Evolutionary conservation across 306 rosid species (phyloP).

Genomic region (Neltuma alba): DNA sequence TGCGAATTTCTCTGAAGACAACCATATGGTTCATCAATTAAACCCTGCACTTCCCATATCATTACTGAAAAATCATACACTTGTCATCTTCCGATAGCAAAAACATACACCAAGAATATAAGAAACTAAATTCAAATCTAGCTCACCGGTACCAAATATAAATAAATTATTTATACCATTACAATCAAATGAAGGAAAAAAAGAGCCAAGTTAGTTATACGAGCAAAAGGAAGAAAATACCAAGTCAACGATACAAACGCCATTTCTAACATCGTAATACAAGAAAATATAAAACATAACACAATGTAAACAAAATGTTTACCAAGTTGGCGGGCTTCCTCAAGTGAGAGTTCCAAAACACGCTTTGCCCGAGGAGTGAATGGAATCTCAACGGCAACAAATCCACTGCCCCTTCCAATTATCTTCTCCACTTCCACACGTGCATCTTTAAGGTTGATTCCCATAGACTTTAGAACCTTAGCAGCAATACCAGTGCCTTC

Average conservation of each 20-base stretch:
- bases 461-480: slow-evolving; percentile 87
- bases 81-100: not conserved
- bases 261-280: not conserved
- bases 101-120: not conserved
- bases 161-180: slow-evolving; percentile 2
- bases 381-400: slow-evolving; percentile 92
- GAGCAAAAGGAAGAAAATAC: not conserved
- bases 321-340: slow-evolving; percentile 96
- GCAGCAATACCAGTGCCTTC: slow-evolving; percentile 95
- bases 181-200: not conserved
- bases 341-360: slow-evolving; percentile 86
- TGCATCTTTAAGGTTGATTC: slow-evolving; percentile 85
- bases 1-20: not conserved
- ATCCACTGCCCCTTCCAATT: slow-evolving; percentile 93
- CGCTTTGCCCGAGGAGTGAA: slow-evolving; percentile 94
- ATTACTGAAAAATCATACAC: not conserved
- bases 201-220: not conserved
- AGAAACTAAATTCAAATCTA: not conserved
- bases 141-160: not conserved
- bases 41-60: not conserved
- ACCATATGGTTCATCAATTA: not conserved
- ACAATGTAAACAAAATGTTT: slow-evolving; percentile 9
- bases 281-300: not conserved
- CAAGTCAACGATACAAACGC: not conserved
- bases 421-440: slow-evolving; percentile 94